These are phyloP conservation scores for Aspergillus cavernicola DNA, from an alignment of 495 filamentous ascomycete species.

Conservation along the genomic window DNA sequence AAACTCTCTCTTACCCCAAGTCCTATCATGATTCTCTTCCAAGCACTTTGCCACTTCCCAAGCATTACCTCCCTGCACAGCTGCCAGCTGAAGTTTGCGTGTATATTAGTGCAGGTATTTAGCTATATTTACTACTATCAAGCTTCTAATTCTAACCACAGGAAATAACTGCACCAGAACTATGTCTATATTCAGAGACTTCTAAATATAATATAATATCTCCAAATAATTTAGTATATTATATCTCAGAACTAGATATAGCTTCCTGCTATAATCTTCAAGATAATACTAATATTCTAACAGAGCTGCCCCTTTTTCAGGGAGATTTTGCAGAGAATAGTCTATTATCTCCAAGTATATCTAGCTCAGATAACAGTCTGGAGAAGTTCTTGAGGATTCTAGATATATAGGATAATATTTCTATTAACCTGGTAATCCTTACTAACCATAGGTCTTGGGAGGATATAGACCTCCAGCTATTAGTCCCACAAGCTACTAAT, in stretches of 20 bases:
- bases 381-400: slow-evolving; percentile 5
- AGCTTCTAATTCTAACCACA: not conserved
- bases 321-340: not conserved
- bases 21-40: too few relatives aligned
- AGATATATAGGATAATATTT: slow-evolving; percentile 12
- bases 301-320: slow-evolving; percentile 7
- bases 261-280: too few relatives aligned
- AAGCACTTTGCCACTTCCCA: slow-evolving; percentile 14
- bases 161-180: not conserved
- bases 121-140: not conserved
- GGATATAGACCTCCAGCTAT: not conserved
- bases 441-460: not conserved
- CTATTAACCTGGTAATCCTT: slow-evolving; percentile 17
- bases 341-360: slow-evolving; percentile 16
- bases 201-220: too few relatives aligned
- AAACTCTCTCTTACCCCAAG: not conserved
- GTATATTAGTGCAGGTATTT: slow-evolving; percentile 7
- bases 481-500: not conserved
- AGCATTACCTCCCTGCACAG: slow-evolving; percentile 19
- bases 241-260: too few relatives aligned
- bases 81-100: slow-evolving; percentile 19
- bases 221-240: too few relatives aligned
- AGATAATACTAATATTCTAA: slow-evolving; percentile 4
- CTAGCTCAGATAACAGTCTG: slow-evolving; percentile 14
- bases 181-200: too few relatives aligned